A percentile compares a stretch with the other conserved stretches of the same genome.
Conservation (phyloP, 441 rosid species). For the Populus hybrid region DNA sequence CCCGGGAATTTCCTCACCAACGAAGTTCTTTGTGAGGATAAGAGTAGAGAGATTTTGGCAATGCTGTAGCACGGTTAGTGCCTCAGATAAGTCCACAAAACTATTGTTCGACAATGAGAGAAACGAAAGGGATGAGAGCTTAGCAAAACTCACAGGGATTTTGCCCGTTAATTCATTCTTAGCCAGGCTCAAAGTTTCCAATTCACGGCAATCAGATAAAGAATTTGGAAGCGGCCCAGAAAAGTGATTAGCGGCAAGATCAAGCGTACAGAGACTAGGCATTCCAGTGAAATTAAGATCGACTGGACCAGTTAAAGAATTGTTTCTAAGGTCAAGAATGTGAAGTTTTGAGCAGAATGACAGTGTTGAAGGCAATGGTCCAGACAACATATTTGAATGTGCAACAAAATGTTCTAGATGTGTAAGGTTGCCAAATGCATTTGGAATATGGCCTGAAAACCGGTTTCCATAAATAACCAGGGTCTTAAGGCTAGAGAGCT, state of each 20-base stretch:
- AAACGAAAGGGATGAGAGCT: conserved; percentile 54
- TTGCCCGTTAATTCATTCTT: conserved; percentile 62
- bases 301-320: conserved; percentile 60
- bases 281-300: conserved; percentile 59
- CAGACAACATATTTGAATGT: conserved; percentile 69
- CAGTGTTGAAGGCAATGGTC: conserved; percentile 59
- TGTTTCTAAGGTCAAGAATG: conserved; percentile 72
- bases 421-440: conserved; percentile 63
- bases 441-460: conserved; percentile 60
- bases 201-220: conserved; percentile 53
- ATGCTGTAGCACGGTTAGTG: conserved; percentile 65
- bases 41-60: conserved; percentile 78
- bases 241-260: conserved; percentile 71
- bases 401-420: conserved; percentile 50
- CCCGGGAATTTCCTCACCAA: conserved; percentile 61
- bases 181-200: conserved; percentile 73
- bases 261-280: conserved; percentile 49
- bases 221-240: conserved; percentile 65
- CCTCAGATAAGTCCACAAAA: conserved; percentile 46
- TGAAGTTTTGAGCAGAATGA: conserved; percentile 58
- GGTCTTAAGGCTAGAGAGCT: conserved; percentile 60
- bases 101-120: conserved; percentile 84
- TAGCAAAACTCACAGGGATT: conserved; percentile 55
- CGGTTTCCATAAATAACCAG: conserved; percentile 53
- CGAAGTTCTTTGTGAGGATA: conserved; percentile 71